These are phyloP conservation scores for Xylaria sp. DNA, from an alignment of 2,329 filamentous ascomycete species.

Conservation along the genomic window DNA sequence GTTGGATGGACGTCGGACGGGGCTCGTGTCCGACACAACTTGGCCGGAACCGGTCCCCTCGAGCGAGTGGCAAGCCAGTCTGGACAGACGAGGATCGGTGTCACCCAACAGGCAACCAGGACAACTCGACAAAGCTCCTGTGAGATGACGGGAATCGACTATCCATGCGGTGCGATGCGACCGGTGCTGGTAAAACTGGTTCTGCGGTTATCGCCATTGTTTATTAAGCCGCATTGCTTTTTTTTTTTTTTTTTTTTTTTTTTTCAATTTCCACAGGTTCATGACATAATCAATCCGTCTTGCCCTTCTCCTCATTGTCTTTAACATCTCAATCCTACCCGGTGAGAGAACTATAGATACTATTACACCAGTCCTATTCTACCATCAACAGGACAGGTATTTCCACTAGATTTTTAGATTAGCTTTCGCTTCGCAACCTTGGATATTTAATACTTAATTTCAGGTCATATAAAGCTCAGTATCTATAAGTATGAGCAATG, in stretches of 20 bases:
- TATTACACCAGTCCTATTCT: conserved; percentile 10
- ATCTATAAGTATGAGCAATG: background rate
- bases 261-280: conserved; percentile 2
- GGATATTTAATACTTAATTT: background rate
- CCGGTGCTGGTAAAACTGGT: conserved; percentile 1
- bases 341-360: background rate
- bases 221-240: conserved; percentile 19
- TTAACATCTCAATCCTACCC: background rate
- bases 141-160: conserved; percentile 18
- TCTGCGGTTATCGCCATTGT: conserved; percentile 8
- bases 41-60: conserved; percentile 23
- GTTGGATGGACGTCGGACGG: conserved; percentile 21
- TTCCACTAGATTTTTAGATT: background rate
- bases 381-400: background rate
- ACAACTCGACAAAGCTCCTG: conserved; percentile 11
- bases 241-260: conserved; percentile 2
- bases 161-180: conserved; percentile 14
- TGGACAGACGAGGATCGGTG: conserved; percentile 22
- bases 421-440: background rate
- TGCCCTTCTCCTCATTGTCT: background rate
- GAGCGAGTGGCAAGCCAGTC: background rate
- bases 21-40: conserved; percentile 13
- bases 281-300: conserved; percentile 4
- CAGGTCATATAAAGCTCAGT: background rate
- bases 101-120: conserved; percentile 20